These are phyloP conservation scores for Thalassiosira allenii DNA, from an alignment of 352 stramenopile species.

Conservation along the genomic window DNA sequence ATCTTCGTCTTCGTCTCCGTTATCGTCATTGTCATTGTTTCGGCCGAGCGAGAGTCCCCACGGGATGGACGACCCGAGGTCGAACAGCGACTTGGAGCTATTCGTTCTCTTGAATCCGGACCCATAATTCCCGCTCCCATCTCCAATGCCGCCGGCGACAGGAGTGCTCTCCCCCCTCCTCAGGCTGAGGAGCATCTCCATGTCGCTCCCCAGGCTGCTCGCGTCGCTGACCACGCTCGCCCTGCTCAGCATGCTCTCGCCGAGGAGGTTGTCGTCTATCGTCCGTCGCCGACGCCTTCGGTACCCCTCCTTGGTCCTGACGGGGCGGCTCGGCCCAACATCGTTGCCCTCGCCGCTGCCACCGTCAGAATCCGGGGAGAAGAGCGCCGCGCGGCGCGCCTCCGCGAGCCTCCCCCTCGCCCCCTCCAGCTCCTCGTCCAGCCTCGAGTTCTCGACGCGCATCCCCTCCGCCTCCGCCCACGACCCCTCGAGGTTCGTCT, in stretches of 20 bases:
- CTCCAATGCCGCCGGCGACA: too few relatives aligned
- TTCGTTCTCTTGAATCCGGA: not conserved
- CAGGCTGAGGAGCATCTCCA: not conserved
- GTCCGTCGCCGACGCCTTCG: not conserved
- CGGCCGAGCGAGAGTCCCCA: too few relatives aligned
- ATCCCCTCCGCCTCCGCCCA: constrained; percentile 36
- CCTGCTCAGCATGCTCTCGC: too few relatives aligned
- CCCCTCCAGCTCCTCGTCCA: constrained; percentile 24
- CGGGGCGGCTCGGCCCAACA: too few relatives aligned
- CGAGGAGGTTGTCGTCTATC: too few relatives aligned
- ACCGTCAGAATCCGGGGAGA: not conserved
- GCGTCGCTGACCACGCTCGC: not conserved
- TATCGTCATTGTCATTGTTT: constrained; percentile 1
- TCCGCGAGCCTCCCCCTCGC: constrained; percentile 21
- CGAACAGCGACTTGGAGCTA: constrained; percentile 1
- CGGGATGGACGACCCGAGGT: not conserved
- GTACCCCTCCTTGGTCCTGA: too few relatives aligned
- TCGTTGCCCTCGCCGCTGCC: not conserved
- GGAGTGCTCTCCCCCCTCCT: too few relatives aligned
- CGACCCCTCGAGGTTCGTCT: constrained; percentile 41
- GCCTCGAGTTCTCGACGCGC: constrained; percentile 7
- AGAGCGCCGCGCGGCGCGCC: not conserved
- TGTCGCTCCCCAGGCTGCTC: not conserved
- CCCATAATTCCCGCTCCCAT: too few relatives aligned
- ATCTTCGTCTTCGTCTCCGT: not conserved